These are phyloP conservation scores for Haberlea rhodopensis DNA, from an alignment of 257 asterid species.

Conservation along the genomic window DNA sequence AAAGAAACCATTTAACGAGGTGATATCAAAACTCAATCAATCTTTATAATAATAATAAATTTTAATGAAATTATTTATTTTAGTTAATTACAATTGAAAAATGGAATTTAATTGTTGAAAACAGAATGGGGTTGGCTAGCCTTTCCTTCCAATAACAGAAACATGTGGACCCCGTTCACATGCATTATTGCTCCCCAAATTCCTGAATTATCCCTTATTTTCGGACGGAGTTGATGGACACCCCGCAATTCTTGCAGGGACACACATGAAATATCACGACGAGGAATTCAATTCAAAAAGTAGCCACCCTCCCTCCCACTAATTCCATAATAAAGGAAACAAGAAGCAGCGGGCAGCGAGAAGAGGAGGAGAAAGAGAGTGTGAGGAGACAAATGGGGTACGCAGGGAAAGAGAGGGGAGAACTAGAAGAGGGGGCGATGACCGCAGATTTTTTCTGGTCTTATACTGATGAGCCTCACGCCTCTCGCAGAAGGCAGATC, in stretches of 20 bases:
- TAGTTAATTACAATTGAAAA: too few relatives aligned
- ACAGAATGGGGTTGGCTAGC: neutral
- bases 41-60: too few relatives aligned
- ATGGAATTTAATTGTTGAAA: neutral
- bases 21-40: too few relatives aligned
- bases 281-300: neutral
- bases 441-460: constrained; percentile 91
- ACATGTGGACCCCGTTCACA: neutral
- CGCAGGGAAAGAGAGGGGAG: constrained; percentile 42
- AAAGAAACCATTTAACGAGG: too few relatives aligned
- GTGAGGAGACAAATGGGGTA: constrained; percentile 42
- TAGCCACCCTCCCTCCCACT: neutral
- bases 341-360: neutral
- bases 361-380: constrained; percentile 6
- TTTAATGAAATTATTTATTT: too few relatives aligned
- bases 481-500: constrained; percentile 81
- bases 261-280: neutral
- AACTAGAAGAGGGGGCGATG: constrained; percentile 55
- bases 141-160: neutral
- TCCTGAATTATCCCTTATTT: neutral
- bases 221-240: neutral
- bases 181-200: neutral
- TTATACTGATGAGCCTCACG: constrained; percentile 90
- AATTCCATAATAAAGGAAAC: neutral
- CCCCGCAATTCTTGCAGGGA: neutral